Conservation (phyloP, 2,329 filamentous ascomycete species). For the Calonectria honghensis region DNA sequence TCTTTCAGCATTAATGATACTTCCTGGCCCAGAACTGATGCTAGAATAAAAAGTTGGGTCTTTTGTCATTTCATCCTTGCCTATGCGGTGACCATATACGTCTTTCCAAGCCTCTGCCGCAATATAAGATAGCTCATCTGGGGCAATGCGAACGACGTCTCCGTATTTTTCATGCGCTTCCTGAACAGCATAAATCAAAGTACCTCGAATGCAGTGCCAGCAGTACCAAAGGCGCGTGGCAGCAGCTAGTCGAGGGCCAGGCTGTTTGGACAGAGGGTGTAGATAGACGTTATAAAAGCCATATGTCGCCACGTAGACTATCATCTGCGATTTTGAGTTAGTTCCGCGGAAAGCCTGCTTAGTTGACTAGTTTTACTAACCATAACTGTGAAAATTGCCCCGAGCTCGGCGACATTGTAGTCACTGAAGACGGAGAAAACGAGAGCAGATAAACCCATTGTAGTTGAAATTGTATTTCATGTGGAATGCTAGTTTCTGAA, state of each 20-base stretch:
- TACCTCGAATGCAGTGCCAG: background rate
- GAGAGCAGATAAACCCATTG: too few relatives aligned
- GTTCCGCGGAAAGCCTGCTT: too few relatives aligned
- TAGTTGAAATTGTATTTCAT: too few relatives aligned
- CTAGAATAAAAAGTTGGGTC: background rate
- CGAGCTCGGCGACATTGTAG: too few relatives aligned
- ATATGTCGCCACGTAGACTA: too few relatives aligned
- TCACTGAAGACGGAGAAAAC: too few relatives aligned
- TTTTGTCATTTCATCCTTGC: background rate
- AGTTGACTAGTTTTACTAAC: too few relatives aligned
- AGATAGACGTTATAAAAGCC: background rate
- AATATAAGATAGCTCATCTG: background rate
- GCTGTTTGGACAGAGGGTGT: background rate
- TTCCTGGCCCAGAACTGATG: background rate
- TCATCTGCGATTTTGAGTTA: too few relatives aligned
- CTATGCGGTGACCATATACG: background rate
- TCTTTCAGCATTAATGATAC: background rate
- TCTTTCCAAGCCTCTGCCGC: background rate
- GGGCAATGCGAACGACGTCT: background rate
- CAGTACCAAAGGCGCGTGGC: background rate
- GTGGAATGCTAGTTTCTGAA: too few relatives aligned
- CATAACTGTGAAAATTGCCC: too few relatives aligned
- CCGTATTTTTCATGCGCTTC: background rate
- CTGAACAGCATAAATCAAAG: background rate
- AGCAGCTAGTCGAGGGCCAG: background rate